Conservation (phyloP, 805 yeast genomes). For the Saturnispora bothae region DNA sequence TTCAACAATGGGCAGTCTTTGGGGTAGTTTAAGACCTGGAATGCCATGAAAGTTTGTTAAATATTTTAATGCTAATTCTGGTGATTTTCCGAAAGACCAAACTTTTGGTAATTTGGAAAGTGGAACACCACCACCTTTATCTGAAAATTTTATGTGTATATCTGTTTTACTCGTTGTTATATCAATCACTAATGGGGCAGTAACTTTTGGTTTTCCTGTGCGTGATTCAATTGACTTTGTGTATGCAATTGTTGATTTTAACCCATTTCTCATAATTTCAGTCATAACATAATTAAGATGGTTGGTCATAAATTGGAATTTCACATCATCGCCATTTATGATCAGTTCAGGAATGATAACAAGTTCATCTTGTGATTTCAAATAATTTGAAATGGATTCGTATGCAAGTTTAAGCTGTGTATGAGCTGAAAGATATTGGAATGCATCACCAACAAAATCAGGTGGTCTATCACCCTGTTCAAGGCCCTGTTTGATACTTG, state of each 20-base stretch:
- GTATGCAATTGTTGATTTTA: constrained; percentile 64
- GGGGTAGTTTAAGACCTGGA: constrained; percentile 45
- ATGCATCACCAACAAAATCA: constrained; percentile 65
- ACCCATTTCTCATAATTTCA: constrained; percentile 76
- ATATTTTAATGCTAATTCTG: constrained; percentile 47
- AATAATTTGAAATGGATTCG: constrained; percentile 37
- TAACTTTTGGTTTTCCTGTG: constrained; percentile 21
- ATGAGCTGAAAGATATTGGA: constrained; percentile 64
- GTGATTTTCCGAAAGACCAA: constrained; percentile 82
- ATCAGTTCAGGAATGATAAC: constrained; percentile 60
- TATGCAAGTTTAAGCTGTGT: constrained; percentile 54
- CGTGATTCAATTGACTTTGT: constrained; percentile 23
- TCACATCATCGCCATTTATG: constrained; percentile 65
- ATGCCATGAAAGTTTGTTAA: constrained; percentile 56
- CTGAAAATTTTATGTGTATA: constrained; percentile 70
- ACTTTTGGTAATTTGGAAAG: constrained; percentile 47
- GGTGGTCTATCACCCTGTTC: constrained; percentile 44
- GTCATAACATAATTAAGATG: constrained; percentile 83
- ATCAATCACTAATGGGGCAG: constrained; percentile 71
- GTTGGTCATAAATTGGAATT: constrained; percentile 74
- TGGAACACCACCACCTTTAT: constrained; percentile 82
- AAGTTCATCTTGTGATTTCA: constrained; percentile 44
- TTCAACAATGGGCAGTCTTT: constrained; percentile 19
- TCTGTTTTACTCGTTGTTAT: constrained; percentile 57
- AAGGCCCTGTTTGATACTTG: constrained; percentile 15